Percentiles rank a stretch among this genome's conserved stretches.
phyloP scores from a whole-genome alignment of 495 filamentous ascomycete genomes.

The Aspergillus carlsbadensis region DNA sequence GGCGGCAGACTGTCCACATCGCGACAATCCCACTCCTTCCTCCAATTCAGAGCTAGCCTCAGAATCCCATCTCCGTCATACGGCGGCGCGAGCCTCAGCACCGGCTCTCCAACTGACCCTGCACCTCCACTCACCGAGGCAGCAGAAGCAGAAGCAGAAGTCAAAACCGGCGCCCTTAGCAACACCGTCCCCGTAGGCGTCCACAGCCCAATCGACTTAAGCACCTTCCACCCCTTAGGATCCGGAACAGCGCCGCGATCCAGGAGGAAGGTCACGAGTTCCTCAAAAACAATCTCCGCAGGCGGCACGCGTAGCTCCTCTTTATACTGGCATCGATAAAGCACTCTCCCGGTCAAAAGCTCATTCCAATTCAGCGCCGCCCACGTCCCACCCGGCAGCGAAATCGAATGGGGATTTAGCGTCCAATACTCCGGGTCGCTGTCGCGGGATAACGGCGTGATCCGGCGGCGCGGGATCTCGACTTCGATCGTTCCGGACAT shows the following conservation, averaged over 20 bases:
- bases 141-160: too few species aligned
- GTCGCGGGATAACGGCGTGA: not conserved
- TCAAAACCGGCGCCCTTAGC: slow-evolving; percentile 1
- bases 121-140: too few species aligned
- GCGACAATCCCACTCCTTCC: not conserved
- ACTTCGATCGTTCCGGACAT: slow-evolving; percentile 3
- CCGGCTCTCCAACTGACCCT: not conserved
- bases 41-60: not conserved
- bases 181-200: slow-evolving; percentile 2
- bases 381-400: slow-evolving; percentile 1
- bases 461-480: slow-evolving; percentile 3
- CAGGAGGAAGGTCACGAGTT: not conserved
- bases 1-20: slow-evolving; percentile 5
- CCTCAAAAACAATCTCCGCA: slow-evolving; percentile 1
- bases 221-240: slow-evolving; percentile 5
- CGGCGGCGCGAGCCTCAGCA: slow-evolving; percentile 5
- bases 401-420: not conserved
- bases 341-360: not conserved
- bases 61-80: slow-evolving; percentile 9
- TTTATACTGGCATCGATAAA: slow-evolving; percentile 8
- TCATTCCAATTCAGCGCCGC: slow-evolving; percentile 1
- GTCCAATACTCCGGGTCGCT: not conserved
- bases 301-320: slow-evolving; percentile 6
- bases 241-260: slow-evolving; percentile 2
- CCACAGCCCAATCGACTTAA: slow-evolving; percentile 6